Percentiles rank a stretch among this genome's conserved stretches.
Evolutionary conservation across 1,284 basidiomycete species (phyloP).

Genomic region (Tilletia horrida): DNA sequence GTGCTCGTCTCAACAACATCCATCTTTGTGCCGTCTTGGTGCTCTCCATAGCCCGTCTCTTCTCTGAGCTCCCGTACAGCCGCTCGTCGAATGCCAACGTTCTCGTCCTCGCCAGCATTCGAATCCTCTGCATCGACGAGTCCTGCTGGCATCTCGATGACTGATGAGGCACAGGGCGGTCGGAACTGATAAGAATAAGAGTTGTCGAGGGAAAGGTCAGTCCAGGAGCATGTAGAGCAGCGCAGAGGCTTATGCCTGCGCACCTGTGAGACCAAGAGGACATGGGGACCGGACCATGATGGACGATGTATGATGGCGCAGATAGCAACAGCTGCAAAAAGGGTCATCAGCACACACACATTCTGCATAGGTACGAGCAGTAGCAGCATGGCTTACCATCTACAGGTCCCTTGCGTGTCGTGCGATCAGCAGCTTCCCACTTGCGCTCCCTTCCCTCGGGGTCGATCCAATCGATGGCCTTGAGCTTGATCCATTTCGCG

Average conservation of each 20-base stretch:
- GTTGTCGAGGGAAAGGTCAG: background rate
- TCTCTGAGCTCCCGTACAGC: constrained; percentile 48
- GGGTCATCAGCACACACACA: too few relatives aligned
- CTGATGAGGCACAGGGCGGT: constrained; percentile 22
- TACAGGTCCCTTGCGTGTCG: constrained; percentile 48
- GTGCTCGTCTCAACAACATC: constrained; percentile 39
- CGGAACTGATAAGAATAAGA: constrained; percentile 18
- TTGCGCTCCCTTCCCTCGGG: constrained; percentile 45
- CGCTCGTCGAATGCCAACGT: constrained; percentile 44
- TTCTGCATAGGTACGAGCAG: too few relatives aligned
- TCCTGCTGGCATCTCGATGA: constrained; percentile 54
- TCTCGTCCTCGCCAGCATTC: constrained; percentile 38
- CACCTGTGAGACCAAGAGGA: constrained; percentile 49
- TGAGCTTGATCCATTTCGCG: constrained; percentile 51
- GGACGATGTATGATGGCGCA: constrained; percentile 48
- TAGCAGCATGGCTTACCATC: constrained; percentile 40
- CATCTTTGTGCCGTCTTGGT: constrained; percentile 35
- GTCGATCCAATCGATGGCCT: constrained; percentile 50
- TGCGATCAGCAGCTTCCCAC: constrained; percentile 52
- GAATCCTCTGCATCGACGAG: constrained; percentile 39
- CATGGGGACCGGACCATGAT: constrained; percentile 30
- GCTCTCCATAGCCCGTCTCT: constrained; percentile 52
- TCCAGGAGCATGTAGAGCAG: background rate
- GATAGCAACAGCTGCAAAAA: constrained; percentile 44
- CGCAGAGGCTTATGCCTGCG: constrained; percentile 33